Evolutionary conservation across 2,329 filamentous ascomycete genomes (phyloP).

Genomic region (Aspergillus sojae): DNA sequence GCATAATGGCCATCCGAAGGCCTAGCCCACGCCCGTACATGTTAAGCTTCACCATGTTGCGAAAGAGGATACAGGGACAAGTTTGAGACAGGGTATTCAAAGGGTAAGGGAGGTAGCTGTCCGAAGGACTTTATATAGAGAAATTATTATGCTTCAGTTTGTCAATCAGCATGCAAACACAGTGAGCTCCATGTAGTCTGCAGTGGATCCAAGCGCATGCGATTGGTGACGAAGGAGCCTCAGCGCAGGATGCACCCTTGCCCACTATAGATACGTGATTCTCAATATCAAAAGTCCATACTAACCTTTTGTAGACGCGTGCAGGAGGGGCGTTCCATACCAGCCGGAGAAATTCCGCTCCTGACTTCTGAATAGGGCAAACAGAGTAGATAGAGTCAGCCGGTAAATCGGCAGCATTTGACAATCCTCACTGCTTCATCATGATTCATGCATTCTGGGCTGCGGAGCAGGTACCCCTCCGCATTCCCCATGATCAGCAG

Average conservation of each 20-base stretch:
- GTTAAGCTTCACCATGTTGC: slow-evolving; percentile 26
- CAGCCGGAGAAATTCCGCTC: slow-evolving; percentile 20
- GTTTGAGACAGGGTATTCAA: not conserved
- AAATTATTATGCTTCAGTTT: slow-evolving; percentile 11
- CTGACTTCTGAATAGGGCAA: slow-evolving; percentile 7
- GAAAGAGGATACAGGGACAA: not conserved
- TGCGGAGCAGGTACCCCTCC: slow-evolving; percentile 16
- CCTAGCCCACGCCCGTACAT: slow-evolving; percentile 30
- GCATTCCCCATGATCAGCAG: slow-evolving; percentile 20
- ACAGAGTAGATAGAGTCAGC: slow-evolving; percentile 20
- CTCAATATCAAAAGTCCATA: slow-evolving; percentile 7
- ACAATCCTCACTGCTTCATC: slow-evolving; percentile 10
- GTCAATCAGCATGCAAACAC: slow-evolving; percentile 25
- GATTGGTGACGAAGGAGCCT: slow-evolving; percentile 9
- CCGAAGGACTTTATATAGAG: slow-evolving; percentile 14
- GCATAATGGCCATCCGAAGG: slow-evolving; percentile 30
- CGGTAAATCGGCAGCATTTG: slow-evolving; percentile 15
- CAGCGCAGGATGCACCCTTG: slow-evolving; percentile 6
- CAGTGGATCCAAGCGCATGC: slow-evolving; percentile 1
- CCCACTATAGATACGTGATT: slow-evolving; percentile 1
- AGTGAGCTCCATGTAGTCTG: slow-evolving; percentile 5
- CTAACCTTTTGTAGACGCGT: slow-evolving; percentile 16
- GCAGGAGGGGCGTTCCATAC: slow-evolving; percentile 22
- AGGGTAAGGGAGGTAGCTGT: not conserved
- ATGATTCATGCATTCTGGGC: slow-evolving; percentile 23